phyloP scores from a whole-genome alignment of 257 asterid genomes.

The Paulownia fortunei region DNA sequence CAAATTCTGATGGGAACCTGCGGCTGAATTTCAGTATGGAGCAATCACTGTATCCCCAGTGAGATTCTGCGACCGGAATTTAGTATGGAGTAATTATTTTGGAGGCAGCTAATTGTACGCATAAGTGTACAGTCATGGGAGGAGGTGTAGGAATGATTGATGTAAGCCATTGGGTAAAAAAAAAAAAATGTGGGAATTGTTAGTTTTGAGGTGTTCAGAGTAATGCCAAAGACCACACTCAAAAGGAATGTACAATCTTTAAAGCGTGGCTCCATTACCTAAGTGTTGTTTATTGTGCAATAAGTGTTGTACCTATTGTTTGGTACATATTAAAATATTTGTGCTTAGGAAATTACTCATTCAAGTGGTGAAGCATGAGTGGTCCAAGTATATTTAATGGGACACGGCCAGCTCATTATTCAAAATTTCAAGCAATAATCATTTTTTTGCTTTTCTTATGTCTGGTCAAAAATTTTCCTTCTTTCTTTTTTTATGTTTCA shows the following conservation, averaged over 20 bases:
- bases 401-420: slow-evolving; percentile 34
- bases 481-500: slow-evolving; percentile 8
- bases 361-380: slow-evolving; percentile 20
- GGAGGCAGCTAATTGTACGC: no score
- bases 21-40: no score
- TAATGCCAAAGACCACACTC: slow-evolving; percentile 33
- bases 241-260: slow-evolving; percentile 37
- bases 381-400: slow-evolving; percentile 27
- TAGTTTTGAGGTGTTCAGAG: slow-evolving; percentile 8
- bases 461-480: slow-evolving; percentile 6
- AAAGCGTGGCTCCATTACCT: slow-evolving; percentile 22
- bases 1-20: no score
- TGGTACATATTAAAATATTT: neutral
- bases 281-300: slow-evolving; percentile 32
- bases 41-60: no score
- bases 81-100: no score
- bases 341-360: slow-evolving; percentile 7
- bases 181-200: slow-evolving; percentile 9
- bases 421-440: slow-evolving; percentile 20
- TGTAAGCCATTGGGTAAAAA: no score
- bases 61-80: no score
- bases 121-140: no score
- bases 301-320: slow-evolving; percentile 28
- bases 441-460: slow-evolving; percentile 11
- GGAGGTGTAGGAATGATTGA: no score